Evolutionary conservation across 192 early-diverging fungal genomes (phyloP), one percentile per base, ranked within the genome.

Genomic region (Coemansia sp.): DNA sequence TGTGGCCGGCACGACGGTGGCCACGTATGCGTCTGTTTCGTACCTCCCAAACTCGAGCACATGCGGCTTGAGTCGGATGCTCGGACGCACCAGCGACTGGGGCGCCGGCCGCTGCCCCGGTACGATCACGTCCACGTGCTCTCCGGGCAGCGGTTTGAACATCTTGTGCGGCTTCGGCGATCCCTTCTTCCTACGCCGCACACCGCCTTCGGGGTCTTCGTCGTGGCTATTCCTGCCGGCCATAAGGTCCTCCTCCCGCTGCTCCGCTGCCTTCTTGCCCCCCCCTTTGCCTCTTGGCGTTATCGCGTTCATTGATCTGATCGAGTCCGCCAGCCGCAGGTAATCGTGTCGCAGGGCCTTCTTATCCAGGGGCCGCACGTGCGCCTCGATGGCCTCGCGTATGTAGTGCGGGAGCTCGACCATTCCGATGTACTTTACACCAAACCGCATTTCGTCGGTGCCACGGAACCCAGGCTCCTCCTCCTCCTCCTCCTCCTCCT

Each of bases 11-110:
- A 90, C 69, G 52, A 87, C 84, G 0, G 88, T 77, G 0, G 91
- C 91, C 54, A 91, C 51, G 79, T 92, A 96, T 4, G 92, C 93
- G 0, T 73, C 63, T 0, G 91, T 69, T 74, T 96, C 94, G 39
- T 84, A 83, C 11, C 68, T 72, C 7, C 93, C 92, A 46, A 92
- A 94, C 32, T 87, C 80, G 7, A 95, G 21, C 13, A 82, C 85
- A 60, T 95, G 91, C 8, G 87, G 89, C 41, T 84, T 70, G 15
- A 84, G 74, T 19, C 56, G 60, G 2, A 64, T 69, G 12, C 67
- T 64, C 0, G 83, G 67, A 7, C 62, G 47, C 5, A 77, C 67
- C 64, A 77, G 58, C 13, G 78, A 81, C 21, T 68, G 60, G 5
- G 78, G 73, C 12, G 66, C 46, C 2, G 78, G 73, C 0, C 78